Conservation (phyloP, 2,329 filamentous ascomycete species). For the Xylariaceae sp. region DNA sequence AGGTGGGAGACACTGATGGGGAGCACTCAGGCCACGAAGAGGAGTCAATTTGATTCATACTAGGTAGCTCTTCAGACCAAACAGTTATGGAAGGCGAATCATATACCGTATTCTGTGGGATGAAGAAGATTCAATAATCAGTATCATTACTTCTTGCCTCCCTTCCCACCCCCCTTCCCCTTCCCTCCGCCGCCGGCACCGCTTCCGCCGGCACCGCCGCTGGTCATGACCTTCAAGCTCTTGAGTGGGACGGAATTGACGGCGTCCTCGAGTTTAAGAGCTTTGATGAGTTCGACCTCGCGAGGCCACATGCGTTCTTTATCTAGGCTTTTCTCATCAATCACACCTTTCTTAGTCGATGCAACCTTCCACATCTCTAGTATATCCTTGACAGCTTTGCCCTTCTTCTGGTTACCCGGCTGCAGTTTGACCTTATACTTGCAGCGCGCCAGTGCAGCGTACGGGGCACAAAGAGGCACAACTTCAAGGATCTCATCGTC, state of each 20-base stretch:
- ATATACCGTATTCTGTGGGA: background rate
- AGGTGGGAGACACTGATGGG: too few species aligned
- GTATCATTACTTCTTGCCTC: constrained; percentile 38
- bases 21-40: too few species aligned
- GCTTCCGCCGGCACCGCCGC: constrained; percentile 45
- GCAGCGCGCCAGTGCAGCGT: constrained; percentile 58
- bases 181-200: constrained; percentile 33
- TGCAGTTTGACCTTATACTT: constrained; percentile 97
- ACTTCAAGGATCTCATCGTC: constrained; percentile 77
- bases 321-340: constrained; percentile 57
- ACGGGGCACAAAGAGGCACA: constrained; percentile 60
- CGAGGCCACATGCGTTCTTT: constrained; percentile 75
- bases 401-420: constrained; percentile 84
- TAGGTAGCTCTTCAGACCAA: too few species aligned
- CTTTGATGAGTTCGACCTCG: constrained; percentile 79
- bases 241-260: constrained; percentile 75
- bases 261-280: constrained; percentile 74
- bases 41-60: too few species aligned
- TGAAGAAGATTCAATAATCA: background rate
- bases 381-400: constrained; percentile 88
- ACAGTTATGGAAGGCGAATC: too few species aligned
- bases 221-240: constrained; percentile 74
- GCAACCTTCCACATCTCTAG: constrained; percentile 73
- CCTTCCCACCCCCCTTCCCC: constrained; percentile 33
- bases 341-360: constrained; percentile 49